Percentiles rank a stretch among this genome's conserved stretches.
These are phyloP conservation scores for Podospora conica DNA, from an alignment of 495 filamentous ascomycete genomes.

Conservation along the genomic window DNA sequence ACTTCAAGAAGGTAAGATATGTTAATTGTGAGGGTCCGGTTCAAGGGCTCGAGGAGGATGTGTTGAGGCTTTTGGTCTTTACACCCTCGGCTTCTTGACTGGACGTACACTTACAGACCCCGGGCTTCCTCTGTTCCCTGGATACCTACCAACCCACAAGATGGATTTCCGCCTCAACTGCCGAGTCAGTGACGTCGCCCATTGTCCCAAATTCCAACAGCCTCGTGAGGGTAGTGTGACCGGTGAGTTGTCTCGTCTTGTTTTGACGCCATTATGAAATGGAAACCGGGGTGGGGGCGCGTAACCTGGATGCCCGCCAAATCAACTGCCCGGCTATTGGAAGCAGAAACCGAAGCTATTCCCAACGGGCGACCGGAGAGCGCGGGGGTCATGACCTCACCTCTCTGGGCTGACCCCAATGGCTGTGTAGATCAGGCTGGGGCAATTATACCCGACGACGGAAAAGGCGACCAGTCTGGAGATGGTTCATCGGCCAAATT, in stretches of 20 bases:
- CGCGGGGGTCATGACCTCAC: slow-evolving; percentile 11
- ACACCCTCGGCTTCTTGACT: background rate
- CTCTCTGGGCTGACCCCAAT: slow-evolving; percentile 2
- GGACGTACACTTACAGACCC: background rate
- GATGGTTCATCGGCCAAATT: background rate
- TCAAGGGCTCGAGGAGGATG: too few relatives aligned
- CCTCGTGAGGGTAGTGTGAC: background rate
- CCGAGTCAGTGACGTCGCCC: background rate
- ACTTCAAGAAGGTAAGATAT: too few relatives aligned
- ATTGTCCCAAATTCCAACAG: background rate
- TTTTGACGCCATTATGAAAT: background rate
- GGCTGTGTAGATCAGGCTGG: background rate
- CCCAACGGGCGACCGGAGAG: background rate
- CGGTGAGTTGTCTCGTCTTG: background rate
- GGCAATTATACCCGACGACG: background rate
- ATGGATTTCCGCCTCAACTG: background rate
- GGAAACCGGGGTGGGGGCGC: background rate
- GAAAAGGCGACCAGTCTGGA: background rate
- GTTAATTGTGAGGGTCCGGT: too few relatives aligned
- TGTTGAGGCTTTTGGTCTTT: too few relatives aligned
- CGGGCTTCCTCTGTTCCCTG: background rate
- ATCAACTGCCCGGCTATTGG: background rate
- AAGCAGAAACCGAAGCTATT: slow-evolving; percentile 11
- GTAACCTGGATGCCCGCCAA: background rate
- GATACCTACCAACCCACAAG: background rate